A percentile compares a stretch with the other conserved stretches of the same genome.
Evolutionary conservation across 208 protist genomes (phyloP).

Genomic region (Trypanosoma caninum): DNA sequence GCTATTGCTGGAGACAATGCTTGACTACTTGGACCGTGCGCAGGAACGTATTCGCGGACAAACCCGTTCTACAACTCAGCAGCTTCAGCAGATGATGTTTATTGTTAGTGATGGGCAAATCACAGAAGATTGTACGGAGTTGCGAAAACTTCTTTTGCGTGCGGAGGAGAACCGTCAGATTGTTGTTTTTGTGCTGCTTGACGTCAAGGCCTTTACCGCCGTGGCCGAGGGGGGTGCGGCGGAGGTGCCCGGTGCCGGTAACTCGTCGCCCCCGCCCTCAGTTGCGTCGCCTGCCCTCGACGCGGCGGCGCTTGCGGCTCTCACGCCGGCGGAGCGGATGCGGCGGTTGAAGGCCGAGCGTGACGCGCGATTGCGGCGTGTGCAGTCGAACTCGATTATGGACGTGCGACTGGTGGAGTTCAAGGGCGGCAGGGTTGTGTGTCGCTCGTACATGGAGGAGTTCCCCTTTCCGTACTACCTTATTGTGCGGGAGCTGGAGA

Average conservation of each 20-base stretch:
- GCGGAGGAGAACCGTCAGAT: constrained; percentile 93
- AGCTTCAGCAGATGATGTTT: constrained; percentile 96
- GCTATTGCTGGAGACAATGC: constrained; percentile 73
- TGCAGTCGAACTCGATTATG: constrained; percentile 84
- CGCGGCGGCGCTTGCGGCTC: constrained; percentile 46
- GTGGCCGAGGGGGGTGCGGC: not conserved
- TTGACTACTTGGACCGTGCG: constrained; percentile 70
- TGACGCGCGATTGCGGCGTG: constrained; percentile 71
- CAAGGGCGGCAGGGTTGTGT: constrained; percentile 72
- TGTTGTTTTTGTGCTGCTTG: constrained; percentile 95
- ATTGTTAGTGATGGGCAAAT: constrained; percentile 98
- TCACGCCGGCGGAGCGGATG: constrained; percentile 76
- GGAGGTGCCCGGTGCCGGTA: not conserved
- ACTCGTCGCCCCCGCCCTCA: constrained; percentile 15
- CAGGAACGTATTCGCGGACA: constrained; percentile 68
- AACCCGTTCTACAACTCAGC: constrained; percentile 77
- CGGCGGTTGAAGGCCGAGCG: constrained; percentile 85
- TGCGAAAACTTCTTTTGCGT: constrained; percentile 78
- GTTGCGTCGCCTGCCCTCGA: too few species aligned
- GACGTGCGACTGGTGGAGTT: constrained; percentile 93
- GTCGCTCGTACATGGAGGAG: constrained; percentile 95
- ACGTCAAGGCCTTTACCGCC: constrained; percentile 62
- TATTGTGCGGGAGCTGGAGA: constrained; percentile 95
- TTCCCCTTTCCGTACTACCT: constrained; percentile 99
- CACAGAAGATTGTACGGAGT: constrained; percentile 79